Evolutionary conservation across 208 protist species (phyloP).

Genomic region (Acanthamoeba healyi): DNA sequence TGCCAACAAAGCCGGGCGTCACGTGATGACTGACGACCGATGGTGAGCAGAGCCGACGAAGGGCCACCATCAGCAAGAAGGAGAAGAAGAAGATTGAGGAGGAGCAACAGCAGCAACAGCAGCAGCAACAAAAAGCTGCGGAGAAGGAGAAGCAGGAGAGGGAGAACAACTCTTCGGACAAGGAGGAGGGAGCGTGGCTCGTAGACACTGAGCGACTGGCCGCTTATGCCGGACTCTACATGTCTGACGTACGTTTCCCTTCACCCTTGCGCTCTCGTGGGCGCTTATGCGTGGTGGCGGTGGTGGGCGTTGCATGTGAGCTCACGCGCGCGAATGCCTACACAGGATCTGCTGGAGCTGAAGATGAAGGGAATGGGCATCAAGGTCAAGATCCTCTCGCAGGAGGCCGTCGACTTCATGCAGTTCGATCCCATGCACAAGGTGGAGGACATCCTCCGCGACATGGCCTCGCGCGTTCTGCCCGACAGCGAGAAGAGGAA

Average conservation of each 20-base stretch:
- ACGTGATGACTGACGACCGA: too few species aligned
- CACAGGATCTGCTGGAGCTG: constrained; percentile 72
- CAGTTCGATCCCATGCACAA: constrained; percentile 73
- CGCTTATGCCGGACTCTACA: constrained; percentile 69
- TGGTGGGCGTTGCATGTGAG: too few species aligned
- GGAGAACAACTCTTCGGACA: neutral
- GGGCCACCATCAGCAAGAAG: constrained; percentile 39
- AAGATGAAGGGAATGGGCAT: constrained; percentile 75
- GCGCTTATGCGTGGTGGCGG: too few species aligned
- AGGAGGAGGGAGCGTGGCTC: constrained; percentile 46
- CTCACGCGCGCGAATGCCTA: neutral
- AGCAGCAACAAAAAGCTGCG: neutral
- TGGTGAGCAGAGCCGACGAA: neutral
- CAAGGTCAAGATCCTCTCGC: constrained; percentile 70
- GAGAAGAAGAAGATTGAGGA: constrained; percentile 42
- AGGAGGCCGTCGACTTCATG: constrained; percentile 72
- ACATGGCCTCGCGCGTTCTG: constrained; percentile 46
- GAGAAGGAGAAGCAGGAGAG: constrained; percentile 36
- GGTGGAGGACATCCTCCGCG: constrained; percentile 59
- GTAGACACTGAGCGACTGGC: constrained; percentile 68
- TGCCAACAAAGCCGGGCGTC: too few species aligned
- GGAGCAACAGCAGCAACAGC: neutral
- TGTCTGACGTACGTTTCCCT: constrained; percentile 12
- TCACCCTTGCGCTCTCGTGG: neutral
- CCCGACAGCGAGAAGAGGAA: constrained; percentile 68